Conservation (phyloP, 805 yeast genomes). For the Wickerhamomyces xylosicus region DNA sequence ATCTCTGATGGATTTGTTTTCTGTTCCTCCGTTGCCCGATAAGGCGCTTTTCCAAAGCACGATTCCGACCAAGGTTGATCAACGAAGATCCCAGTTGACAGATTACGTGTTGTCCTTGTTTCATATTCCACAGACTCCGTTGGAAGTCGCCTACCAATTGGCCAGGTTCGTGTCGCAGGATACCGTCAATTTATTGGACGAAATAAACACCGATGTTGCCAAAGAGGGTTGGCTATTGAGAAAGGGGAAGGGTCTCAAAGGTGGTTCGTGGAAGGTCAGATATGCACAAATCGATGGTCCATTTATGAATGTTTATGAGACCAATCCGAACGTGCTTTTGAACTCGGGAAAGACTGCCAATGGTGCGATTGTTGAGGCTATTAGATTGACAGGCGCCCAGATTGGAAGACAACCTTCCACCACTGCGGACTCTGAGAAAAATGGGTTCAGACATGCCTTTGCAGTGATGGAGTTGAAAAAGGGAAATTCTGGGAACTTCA, state of each 20-base stretch:
- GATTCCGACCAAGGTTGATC: slow-evolving; percentile 56
- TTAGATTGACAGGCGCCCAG: slow-evolving; percentile 38
- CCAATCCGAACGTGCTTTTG: not conserved
- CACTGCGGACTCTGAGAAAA: slow-evolving; percentile 17
- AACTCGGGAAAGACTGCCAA: slow-evolving; percentile 24
- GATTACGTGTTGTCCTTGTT: slow-evolving; percentile 51
- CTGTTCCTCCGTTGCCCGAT: slow-evolving; percentile 58
- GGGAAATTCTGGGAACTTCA: slow-evolving; percentile 16
- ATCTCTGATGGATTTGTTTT: slow-evolving; percentile 30
- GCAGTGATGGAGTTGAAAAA: slow-evolving; percentile 38
- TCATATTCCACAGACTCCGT: slow-evolving; percentile 47
- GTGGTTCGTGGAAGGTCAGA: slow-evolving; percentile 55
- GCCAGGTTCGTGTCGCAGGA: slow-evolving; percentile 62
- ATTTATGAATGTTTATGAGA: slow-evolving; percentile 43
- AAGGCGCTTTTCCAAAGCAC: slow-evolving; percentile 43
- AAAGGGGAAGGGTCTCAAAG: slow-evolving; percentile 48
- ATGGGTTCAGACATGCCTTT: slow-evolving; percentile 46
- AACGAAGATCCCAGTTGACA: slow-evolving; percentile 42
- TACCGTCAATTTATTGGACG: slow-evolving; percentile 49
- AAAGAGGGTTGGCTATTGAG: slow-evolving; percentile 61
- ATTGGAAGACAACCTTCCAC: slow-evolving; percentile 40
- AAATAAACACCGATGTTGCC: slow-evolving; percentile 36
- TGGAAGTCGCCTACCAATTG: slow-evolving; percentile 36
- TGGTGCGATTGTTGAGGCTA: slow-evolving; percentile 42
- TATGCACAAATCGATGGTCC: slow-evolving; percentile 62